These are phyloP conservation scores for Aspergillus unguis DNA, from an alignment of 2,329 filamentous ascomycete species.

Conservation along the genomic window DNA sequence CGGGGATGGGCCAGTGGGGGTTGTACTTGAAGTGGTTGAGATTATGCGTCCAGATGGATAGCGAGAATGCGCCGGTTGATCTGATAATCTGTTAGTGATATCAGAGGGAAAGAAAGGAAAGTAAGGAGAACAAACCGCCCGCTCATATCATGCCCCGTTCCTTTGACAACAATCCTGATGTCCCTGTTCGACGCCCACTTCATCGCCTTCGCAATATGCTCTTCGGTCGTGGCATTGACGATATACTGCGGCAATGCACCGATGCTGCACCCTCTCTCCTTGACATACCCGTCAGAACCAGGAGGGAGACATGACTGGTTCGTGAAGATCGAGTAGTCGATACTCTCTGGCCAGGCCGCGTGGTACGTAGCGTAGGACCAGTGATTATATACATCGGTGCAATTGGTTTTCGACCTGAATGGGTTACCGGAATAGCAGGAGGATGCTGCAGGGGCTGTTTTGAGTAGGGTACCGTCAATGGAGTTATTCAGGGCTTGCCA, in stretches of 20 bases:
- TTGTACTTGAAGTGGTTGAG: slow-evolving; percentile 36
- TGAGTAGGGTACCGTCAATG: slow-evolving; percentile 23
- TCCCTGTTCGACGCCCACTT: slow-evolving; percentile 22
- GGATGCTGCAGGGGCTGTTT: slow-evolving; percentile 26
- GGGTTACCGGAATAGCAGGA: slow-evolving; percentile 31
- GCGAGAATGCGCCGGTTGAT: slow-evolving; percentile 42
- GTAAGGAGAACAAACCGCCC: slow-evolving; percentile 16
- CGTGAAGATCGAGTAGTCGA: slow-evolving; percentile 28
- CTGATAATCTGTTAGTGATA: slow-evolving; percentile 18
- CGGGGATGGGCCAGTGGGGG: slow-evolving; percentile 11
- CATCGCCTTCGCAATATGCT: slow-evolving; percentile 30
- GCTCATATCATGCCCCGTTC: slow-evolving; percentile 24
- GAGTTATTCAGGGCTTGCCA: slow-evolving; percentile 22
- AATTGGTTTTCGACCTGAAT: slow-evolving; percentile 25
- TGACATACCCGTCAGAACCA: slow-evolving; percentile 21
- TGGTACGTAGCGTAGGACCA: slow-evolving; percentile 33
- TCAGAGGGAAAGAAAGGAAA: too few species aligned
- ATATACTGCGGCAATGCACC: slow-evolving; percentile 33
- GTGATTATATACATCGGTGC: slow-evolving; percentile 22
- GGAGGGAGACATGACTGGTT: slow-evolving; percentile 36
- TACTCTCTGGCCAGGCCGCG: slow-evolving; percentile 29
- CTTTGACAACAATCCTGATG: slow-evolving; percentile 27
- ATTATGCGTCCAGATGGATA: slow-evolving; percentile 49
- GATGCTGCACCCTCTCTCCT: slow-evolving; percentile 25
- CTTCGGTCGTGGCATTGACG: slow-evolving; percentile 29